These are phyloP conservation scores for Rutstroemia sp. DNA, from an alignment of 2,329 filamentous ascomycete species.

Conservation along the genomic window DNA sequence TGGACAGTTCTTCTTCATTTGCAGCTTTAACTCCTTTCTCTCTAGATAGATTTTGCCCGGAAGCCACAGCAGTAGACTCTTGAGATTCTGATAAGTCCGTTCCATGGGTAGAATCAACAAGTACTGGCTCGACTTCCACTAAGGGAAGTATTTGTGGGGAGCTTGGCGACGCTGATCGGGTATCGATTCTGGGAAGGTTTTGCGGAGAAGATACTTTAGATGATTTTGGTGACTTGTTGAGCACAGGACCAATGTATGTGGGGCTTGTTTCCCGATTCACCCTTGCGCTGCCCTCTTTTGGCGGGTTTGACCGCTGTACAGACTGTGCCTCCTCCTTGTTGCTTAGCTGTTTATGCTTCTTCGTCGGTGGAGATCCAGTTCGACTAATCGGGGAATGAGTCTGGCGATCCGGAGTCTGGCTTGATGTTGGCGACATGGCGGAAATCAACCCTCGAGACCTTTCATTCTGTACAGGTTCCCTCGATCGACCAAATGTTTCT, in stretches of 20 bases:
- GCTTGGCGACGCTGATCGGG: background rate
- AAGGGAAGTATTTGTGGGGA: background rate
- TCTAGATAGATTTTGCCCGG: background rate
- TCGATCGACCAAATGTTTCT: background rate
- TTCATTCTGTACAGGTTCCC: background rate
- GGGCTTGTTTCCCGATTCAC: background rate
- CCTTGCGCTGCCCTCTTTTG: background rate
- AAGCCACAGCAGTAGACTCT: background rate
- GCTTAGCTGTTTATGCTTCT: background rate
- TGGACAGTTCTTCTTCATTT: background rate
- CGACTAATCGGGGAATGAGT: background rate
- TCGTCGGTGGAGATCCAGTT: background rate
- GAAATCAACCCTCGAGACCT: background rate
- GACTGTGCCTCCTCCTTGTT: background rate
- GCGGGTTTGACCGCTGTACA: background rate
- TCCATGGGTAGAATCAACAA: background rate
- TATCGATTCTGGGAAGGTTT: background rate
- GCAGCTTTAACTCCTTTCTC: background rate
- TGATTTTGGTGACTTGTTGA: background rate
- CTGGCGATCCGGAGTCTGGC: background rate
- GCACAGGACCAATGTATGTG: background rate
- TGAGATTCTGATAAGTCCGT: background rate
- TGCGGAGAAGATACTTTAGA: background rate
- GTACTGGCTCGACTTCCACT: background rate
- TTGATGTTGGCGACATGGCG: background rate